Percentiles rank a stretch among this genome's conserved stretches.
phyloP scores from a whole-genome alignment of 495 filamentous ascomycete genomes.

The Xylaria venustula region DNA sequence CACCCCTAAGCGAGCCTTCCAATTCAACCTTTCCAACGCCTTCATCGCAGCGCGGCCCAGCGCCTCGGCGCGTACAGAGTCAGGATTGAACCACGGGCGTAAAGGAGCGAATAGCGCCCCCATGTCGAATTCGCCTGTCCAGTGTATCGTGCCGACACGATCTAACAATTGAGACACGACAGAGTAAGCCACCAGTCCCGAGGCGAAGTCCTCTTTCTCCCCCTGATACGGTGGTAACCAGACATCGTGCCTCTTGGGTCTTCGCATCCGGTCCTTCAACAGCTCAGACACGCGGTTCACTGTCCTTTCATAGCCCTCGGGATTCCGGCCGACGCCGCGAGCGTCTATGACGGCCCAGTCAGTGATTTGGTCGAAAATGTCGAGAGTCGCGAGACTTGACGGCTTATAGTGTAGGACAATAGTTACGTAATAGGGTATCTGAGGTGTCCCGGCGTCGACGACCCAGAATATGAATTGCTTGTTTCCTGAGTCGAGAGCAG shows the following conservation, averaged over 20 bases:
- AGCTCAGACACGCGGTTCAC: background rate
- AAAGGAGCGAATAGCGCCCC: background rate
- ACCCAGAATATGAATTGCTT: slow-evolving; percentile 2
- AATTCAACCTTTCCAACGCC: background rate
- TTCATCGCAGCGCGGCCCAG: slow-evolving; percentile 6
- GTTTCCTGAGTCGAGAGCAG: background rate
- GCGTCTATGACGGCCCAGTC: background rate
- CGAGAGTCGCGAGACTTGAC: background rate
- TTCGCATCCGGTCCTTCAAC: background rate
- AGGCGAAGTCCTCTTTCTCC: background rate
- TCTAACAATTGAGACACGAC: background rate
- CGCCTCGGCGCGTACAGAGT: slow-evolving; percentile 6
- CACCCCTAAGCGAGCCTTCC: background rate
- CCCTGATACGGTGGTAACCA: background rate
- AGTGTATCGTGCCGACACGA: background rate
- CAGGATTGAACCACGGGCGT: slow-evolving; percentile 4
- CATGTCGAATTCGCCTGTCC: background rate
- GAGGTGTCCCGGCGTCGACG: background rate
- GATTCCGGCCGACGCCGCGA: background rate
- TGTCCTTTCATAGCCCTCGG: background rate
- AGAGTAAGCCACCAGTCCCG: background rate
- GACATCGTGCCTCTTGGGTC: background rate
- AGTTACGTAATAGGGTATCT: background rate
- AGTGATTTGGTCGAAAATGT: background rate
- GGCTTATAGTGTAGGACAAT: background rate